These are phyloP conservation scores for Epichloe scottii DNA, from an alignment of 2,329 filamentous ascomycete species.

Conservation along the genomic window DNA sequence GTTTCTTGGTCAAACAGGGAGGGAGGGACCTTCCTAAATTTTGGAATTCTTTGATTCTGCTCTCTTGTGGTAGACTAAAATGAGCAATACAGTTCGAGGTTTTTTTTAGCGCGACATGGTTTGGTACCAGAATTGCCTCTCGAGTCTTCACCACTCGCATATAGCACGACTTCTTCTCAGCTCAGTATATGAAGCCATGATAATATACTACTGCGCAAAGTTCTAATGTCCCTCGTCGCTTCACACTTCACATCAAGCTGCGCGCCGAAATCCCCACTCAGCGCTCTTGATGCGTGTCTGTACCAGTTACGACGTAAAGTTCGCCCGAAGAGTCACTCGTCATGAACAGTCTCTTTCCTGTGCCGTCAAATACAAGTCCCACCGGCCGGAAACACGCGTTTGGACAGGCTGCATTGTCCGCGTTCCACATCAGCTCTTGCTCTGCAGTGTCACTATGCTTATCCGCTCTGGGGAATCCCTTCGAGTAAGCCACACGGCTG, in stretches of 20 bases:
- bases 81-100: no score
- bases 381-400: slow-evolving; percentile 39
- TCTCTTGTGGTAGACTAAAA: no score
- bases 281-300: neutral
- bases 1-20: no score
- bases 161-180: no score
- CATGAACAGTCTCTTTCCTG: slow-evolving; percentile 36
- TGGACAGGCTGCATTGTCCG: slow-evolving; percentile 31
- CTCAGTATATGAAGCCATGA: no score
- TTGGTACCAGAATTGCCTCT: no score
- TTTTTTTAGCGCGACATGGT: no score
- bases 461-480: slow-evolving; percentile 21
- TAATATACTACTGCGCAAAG: no score
- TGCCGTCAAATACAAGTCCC: slow-evolving; percentile 27
- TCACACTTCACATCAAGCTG: neutral
- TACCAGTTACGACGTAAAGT: slow-evolving; percentile 31
- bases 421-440: slow-evolving; percentile 36
- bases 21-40: no score
- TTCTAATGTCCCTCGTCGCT: no score
- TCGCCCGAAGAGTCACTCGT: slow-evolving; percentile 42
- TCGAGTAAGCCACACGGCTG: slow-evolving; percentile 22
- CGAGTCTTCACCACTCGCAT: no score
- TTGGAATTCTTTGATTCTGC: no score
- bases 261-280: neutral
- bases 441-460: slow-evolving; percentile 27